These are phyloP conservation scores for Alternaria sp. DNA, from an alignment of 2,329 filamentous ascomycete genomes.

Conservation along the genomic window DNA sequence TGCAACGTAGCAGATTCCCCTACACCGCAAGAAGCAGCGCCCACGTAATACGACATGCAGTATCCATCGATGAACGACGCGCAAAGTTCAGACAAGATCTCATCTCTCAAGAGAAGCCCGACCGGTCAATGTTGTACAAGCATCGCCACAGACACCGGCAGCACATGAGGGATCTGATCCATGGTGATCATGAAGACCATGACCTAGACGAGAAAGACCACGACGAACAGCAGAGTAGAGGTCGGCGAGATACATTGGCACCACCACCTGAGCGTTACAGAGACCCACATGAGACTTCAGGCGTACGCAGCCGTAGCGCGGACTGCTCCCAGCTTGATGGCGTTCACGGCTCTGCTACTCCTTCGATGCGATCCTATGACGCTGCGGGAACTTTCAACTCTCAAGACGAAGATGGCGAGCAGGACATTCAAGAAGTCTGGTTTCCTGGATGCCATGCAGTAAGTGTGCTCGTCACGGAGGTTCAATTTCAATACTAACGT, in stretches of 20 bases:
- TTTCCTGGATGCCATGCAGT: constrained; percentile 77
- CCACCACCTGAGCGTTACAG: constrained; percentile 41
- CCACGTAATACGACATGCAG: constrained; percentile 69
- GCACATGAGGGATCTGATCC: constrained; percentile 15
- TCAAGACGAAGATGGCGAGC: constrained; percentile 55
- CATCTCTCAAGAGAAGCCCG: constrained; percentile 57
- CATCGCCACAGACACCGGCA: constrained; percentile 32
- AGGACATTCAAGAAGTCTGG: constrained; percentile 82
- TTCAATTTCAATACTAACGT: constrained; percentile 8
- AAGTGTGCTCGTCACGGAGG: constrained; percentile 9
- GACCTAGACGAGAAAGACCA: constrained; percentile 14
- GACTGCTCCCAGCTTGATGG: constrained; percentile 27
- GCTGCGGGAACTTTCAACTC: constrained; percentile 28
- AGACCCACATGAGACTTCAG: constrained; percentile 43
- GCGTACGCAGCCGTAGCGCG: constrained; percentile 41
- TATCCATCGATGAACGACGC: constrained; percentile 72
- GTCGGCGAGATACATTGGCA: constrained; percentile 32
- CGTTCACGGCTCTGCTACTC: constrained; percentile 20
- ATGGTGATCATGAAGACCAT: constrained; percentile 20
- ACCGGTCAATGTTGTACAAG: constrained; percentile 34
- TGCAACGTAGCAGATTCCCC: constrained; percentile 78
- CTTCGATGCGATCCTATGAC: constrained; percentile 43
- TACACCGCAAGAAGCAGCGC: constrained; percentile 65
- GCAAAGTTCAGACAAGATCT: constrained; percentile 76
- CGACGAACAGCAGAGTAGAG: constrained; percentile 16